A percentile compares a stretch with the other conserved stretches of the same genome.
phyloP scores from a whole-genome alignment of 164 flowering plant species.

The Macadamia integrifolia region DNA sequence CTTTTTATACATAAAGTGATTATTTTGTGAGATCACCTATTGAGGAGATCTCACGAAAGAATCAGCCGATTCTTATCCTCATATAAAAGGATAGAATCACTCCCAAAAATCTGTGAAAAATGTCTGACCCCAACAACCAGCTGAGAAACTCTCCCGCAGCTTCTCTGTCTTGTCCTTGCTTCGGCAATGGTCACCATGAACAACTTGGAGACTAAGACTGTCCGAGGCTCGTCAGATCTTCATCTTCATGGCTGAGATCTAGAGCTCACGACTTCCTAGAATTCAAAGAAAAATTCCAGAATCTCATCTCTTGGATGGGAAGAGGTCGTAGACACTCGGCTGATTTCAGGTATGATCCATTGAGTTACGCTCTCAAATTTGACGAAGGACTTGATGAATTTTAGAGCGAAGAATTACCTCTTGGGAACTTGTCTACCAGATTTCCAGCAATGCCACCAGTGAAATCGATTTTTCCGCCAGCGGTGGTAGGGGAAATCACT shows the following conservation, averaged over 20 bases:
- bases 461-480: no score
- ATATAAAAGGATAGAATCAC: slow-evolving; percentile 1
- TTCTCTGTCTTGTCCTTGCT: slow-evolving; percentile 23
- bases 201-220: slow-evolving; percentile 5
- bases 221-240: slow-evolving; percentile 9
- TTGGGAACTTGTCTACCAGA: no score
- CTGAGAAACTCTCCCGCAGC: slow-evolving; percentile 10
- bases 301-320: slow-evolving; percentile 17
- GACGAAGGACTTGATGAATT: no score
- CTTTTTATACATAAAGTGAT: no score
- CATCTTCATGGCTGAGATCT: slow-evolving; percentile 21
- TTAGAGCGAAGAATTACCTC: no score
- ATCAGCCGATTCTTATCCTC: neutral
- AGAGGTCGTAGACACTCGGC: neutral
- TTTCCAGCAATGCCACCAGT: no score
- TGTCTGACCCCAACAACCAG: no score
- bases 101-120: slow-evolving; percentile 7
- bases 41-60: no score
- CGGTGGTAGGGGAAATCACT: no score
- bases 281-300: slow-evolving; percentile 27
- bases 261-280: slow-evolving; percentile 22
- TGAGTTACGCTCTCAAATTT: no score
- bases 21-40: no score
- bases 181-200: neutral
- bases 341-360: no score